Evolutionary conservation across 2,329 filamentous ascomycete species (phyloP).

Genomic region (Pseudonectria foliicola): DNA sequence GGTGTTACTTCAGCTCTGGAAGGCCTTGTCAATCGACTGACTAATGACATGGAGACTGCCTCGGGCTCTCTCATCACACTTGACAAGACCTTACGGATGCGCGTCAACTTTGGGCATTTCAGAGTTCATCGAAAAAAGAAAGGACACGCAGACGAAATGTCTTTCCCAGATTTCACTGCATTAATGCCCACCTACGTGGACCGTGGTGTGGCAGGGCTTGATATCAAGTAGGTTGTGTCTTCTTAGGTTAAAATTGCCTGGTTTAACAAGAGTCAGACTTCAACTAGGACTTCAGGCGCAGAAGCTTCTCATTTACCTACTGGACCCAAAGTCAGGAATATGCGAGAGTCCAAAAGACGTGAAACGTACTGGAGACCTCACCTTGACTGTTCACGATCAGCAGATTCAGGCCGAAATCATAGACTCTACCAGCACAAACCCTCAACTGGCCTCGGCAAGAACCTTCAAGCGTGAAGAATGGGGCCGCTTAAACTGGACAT

Average conservation of each 20-base stretch:
- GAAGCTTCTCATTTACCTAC: conserved; percentile 10
- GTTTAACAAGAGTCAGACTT: conserved; percentile 13
- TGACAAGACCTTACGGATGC: conserved; percentile 22
- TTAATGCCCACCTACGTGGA: conserved; percentile 21
- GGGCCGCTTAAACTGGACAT: conserved; percentile 25
- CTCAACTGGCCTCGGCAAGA: conserved; percentile 17
- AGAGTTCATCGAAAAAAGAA: conserved; percentile 21
- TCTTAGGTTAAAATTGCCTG: neutral
- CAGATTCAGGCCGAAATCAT: conserved; percentile 16
- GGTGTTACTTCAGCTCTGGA: conserved; percentile 10
- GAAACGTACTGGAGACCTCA: conserved; percentile 13
- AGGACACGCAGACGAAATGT: conserved; percentile 13
- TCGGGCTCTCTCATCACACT: conserved; percentile 19
- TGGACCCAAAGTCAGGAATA: conserved; percentile 7
- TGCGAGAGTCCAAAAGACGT: conserved; percentile 9
- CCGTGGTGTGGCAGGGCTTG: conserved; percentile 23
- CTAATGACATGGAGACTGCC: conserved; percentile 11
- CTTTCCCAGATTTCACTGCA: conserved; percentile 17
- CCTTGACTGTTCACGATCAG: conserved; percentile 10
- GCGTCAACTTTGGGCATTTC: conserved; percentile 27
- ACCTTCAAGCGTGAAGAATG: conserved; percentile 14
- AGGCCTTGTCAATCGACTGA: conserved; percentile 13
- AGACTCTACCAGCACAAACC: conserved; percentile 3
- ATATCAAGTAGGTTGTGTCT: conserved; percentile 18
- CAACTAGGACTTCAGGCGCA: conserved; percentile 8